Percentiles rank a stretch among this genome's conserved stretches.
These are phyloP conservation scores for Zygotorulaspora danielsina DNA, from an alignment of 805 yeast genomes.

Conservation along the genomic window DNA sequence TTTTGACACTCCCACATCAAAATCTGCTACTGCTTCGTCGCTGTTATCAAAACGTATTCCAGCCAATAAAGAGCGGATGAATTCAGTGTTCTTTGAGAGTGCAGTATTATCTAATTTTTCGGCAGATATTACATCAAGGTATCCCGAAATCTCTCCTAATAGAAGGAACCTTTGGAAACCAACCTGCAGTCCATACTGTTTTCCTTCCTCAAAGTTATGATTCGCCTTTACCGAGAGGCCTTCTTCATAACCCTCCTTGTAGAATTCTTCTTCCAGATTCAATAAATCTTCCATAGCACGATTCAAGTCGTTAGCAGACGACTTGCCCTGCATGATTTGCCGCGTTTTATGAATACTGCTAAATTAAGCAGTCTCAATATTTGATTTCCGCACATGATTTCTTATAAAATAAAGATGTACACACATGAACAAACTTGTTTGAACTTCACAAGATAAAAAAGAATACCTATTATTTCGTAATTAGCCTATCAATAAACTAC, in stretches of 20 bases:
- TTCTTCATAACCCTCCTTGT: slow-evolving; percentile 64
- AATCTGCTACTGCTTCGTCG: slow-evolving; percentile 51
- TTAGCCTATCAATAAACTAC: too few species aligned
- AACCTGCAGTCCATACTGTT: slow-evolving; percentile 76
- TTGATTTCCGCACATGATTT: background rate
- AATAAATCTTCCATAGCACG: slow-evolving; percentile 50
- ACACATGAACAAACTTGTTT: too few species aligned
- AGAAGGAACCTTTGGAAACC: slow-evolving; percentile 67
- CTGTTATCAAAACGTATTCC: slow-evolving; percentile 43
- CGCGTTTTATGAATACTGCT: too few species aligned
- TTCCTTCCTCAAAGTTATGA: slow-evolving; percentile 69
- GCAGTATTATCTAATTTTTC: slow-evolving; percentile 12
- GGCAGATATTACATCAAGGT: slow-evolving; percentile 42
- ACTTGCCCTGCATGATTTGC: background rate
- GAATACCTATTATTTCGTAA: background rate
- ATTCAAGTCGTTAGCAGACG: background rate
- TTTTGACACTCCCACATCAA: slow-evolving; percentile 49
- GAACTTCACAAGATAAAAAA: too few species aligned
- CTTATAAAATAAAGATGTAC: background rate
- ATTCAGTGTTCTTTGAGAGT: slow-evolving; percentile 22
- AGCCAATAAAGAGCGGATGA: slow-evolving; percentile 28
- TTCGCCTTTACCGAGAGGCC: slow-evolving; percentile 60
- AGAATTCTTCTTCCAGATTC: slow-evolving; percentile 54
- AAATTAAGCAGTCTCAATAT: too few species aligned
- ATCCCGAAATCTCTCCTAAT: slow-evolving; percentile 62